Evolutionary conservation across 306 rosid genomes (phyloP).

Genomic region (Prunus mume): DNA sequence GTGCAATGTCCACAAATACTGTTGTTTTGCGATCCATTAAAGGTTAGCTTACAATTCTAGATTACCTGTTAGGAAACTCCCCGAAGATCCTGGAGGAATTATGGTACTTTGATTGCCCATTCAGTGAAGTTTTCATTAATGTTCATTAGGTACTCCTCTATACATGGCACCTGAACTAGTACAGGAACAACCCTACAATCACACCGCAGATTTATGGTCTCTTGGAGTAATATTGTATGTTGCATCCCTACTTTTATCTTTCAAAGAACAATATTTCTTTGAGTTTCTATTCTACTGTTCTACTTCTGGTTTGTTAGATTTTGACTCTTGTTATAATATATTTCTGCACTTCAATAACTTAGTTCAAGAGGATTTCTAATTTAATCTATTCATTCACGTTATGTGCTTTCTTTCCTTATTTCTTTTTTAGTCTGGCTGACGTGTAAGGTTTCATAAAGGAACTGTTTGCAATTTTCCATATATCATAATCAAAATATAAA

Average conservation of each 20-base stretch:
- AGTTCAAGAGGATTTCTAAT: neutral
- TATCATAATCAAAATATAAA: neutral
- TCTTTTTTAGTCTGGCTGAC: neutral
- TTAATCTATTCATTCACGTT: neutral
- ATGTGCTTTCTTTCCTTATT: neutral
- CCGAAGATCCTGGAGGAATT: constrained; percentile 3
- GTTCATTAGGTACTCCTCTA: constrained; percentile 75
- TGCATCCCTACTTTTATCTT: constrained; percentile 12
- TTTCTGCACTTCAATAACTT: constrained; percentile 8
- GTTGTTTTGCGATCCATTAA: constrained; percentile 95
- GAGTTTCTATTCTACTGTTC: constrained; percentile 14
- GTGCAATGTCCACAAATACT: constrained; percentile 98
- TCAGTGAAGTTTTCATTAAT: constrained; percentile 1
- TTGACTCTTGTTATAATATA: neutral
- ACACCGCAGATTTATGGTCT: constrained; percentile 97
- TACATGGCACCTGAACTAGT: constrained; percentile 99
- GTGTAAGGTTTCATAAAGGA: neutral
- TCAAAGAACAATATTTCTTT: constrained; percentile 10
- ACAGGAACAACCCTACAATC: constrained; percentile 93
- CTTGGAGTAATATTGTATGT: constrained; percentile 94
- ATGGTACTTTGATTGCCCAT: neutral
- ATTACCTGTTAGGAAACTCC: constrained; percentile 15
- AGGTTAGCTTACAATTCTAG: constrained; percentile 49
- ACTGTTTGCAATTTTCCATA: neutral
- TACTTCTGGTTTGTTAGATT: constrained; percentile 5